Percentiles rank a stretch among this genome's conserved stretches.
Conservation (phyloP, 2,329 filamentous ascomycete genomes). For the Fusarium sp. region DNA sequence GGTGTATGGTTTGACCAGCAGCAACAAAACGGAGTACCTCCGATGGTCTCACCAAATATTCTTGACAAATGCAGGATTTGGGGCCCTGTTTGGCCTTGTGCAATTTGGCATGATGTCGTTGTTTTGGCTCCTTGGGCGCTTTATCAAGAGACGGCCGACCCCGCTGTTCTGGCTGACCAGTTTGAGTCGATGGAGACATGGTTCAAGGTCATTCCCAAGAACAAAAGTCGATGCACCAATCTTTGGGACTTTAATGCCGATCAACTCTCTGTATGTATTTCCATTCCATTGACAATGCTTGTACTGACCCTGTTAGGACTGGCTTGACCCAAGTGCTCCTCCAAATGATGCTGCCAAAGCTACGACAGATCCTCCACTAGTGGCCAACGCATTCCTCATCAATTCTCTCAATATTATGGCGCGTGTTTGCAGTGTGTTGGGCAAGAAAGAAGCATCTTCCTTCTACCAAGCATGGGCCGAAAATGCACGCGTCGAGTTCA, state of each 20-base stretch:
- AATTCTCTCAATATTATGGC: constrained; percentile 54
- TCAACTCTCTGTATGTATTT: constrained; percentile 36
- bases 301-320: constrained; percentile 52
- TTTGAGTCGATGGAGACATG: constrained; percentile 55
- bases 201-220: constrained; percentile 48
- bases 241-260: constrained; percentile 51
- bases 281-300: rapidly evolving
- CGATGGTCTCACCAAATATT: constrained; percentile 36
- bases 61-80: constrained; percentile 15
- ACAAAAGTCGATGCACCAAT: constrained; percentile 49
- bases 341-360: constrained; percentile 52
- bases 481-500: constrained; percentile 26
- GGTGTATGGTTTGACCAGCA: constrained; percentile 38
- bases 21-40: constrained; percentile 28
- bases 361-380: constrained; percentile 53
- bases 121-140: constrained; percentile 56
- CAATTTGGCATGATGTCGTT: constrained; percentile 58
- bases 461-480: constrained; percentile 26
- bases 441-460: constrained; percentile 29
- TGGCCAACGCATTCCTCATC: constrained; percentile 60
- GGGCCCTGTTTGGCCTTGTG: constrained; percentile 44
- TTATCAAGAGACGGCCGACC: constrained; percentile 54
- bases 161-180: constrained; percentile 50
- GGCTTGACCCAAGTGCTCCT: constrained; percentile 61
- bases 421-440: constrained; percentile 49